Evolutionary conservation across 2,329 filamentous ascomycete genomes (phyloP), one percentile per base, ranked within the genome.

Genomic region (Cordyceps javanica): DNA sequence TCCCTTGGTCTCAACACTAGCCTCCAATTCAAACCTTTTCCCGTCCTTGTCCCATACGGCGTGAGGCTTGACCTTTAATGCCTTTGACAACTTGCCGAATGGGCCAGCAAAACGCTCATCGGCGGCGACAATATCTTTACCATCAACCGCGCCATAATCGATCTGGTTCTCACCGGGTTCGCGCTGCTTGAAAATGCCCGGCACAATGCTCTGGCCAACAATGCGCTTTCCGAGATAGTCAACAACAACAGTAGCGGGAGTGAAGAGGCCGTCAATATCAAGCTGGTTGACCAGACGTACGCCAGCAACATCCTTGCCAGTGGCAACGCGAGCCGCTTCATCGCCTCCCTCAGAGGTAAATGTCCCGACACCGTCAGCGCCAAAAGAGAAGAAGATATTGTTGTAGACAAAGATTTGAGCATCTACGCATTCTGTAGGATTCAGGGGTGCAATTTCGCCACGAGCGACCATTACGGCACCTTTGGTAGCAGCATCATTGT

Each of bases 381-480:
- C 94, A 66, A 97, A 97, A 0, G 94, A 97, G 78, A 96, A 99
- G 78, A 99, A 99, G 64, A 99, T 91, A 74, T 99, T 99, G 80
- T 97, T 97, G 79, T 97, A 97, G 25, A 99, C 93, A 68, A 96
- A 99, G 63, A 99, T 99, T 72, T 99, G 94, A 4, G 94, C 94
- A 71, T 99, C 93, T 64, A 82, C 85, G 62, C 82, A 86, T 75
- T 99, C 94, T 0, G 93, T 97, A 7, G 94, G 95, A 75, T 99
- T 99, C 56, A 99, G 76, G 7, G 94, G 91, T 21, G 91, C 87
- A 62, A 99, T 89, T 72, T 99, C 94, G 55, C 94, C 94, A 58
- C 90, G 84, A 25, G 92, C 93, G 55, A 99, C 93, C 64, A 97
- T 79, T 46, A 97, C 89, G 32, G 94, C 93, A 61, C 94, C 94